Evolutionary conservation across 345 rosid genomes (phyloP).

Genomic region (Populus pruinosa): DNA sequence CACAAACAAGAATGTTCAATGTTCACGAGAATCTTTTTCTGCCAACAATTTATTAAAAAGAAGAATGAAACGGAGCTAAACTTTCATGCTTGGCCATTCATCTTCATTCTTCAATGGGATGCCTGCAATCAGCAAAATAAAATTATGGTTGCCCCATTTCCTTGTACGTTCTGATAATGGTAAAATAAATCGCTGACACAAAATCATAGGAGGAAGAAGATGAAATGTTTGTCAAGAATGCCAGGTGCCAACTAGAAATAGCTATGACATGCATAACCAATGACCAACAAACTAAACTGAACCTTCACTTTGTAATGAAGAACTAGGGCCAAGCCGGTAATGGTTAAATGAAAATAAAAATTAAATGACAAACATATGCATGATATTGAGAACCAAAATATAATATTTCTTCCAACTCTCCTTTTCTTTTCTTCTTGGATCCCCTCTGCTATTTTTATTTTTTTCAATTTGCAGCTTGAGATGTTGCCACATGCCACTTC

Average conservation of each 20-base stretch:
- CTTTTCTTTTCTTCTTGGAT: too few relatives aligned
- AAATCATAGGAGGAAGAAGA: neutral
- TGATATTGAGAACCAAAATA: neutral
- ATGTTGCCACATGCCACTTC: neutral
- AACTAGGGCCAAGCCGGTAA: neutral
- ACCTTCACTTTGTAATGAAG: neutral
- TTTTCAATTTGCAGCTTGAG: neutral
- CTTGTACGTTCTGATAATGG: neutral
- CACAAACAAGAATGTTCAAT: constrained; percentile 1
- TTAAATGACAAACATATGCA: neutral
- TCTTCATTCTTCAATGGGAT: neutral
- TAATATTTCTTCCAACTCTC: neutral
- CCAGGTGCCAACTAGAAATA: neutral
- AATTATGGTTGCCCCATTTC: neutral
- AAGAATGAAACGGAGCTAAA: neutral
- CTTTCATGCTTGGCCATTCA: constrained; percentile 3
- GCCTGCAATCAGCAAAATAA: constrained; percentile 12
- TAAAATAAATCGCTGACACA: neutral
- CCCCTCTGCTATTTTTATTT: too few relatives aligned
- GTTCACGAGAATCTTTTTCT: constrained; percentile 7
- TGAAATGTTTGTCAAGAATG: neutral
- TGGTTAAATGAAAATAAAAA: neutral
- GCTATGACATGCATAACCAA: neutral
- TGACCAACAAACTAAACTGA: neutral
- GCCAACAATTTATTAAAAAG: constrained; percentile 14